phyloP scores from a whole-genome alignment of 129 eudicot genomes.

The Pseudognaphalium luteoalbum region DNA sequence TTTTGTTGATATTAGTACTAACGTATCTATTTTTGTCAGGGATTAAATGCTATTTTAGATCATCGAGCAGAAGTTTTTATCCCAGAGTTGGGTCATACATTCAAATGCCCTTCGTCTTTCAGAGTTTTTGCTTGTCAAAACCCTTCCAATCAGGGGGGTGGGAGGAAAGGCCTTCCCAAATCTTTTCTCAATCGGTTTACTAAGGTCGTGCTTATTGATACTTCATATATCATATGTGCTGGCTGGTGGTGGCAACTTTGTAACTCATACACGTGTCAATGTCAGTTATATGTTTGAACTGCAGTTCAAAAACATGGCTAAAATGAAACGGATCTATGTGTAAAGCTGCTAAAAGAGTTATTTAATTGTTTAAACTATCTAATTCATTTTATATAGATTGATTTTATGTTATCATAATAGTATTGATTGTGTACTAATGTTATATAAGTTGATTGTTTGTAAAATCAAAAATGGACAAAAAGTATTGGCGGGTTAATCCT shows the following conservation, averaged over 20 bases:
- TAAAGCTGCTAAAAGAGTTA: neutral
- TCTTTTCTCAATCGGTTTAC: constrained; percentile 98
- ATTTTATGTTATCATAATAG: neutral
- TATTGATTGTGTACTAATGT: neutral
- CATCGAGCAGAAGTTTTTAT: constrained; percentile 98
- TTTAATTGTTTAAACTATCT: neutral
- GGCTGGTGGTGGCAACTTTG: neutral
- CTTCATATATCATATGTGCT: constrained; percentile 2
- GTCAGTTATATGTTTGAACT: constrained; percentile 2
- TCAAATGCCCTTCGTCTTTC: constrained; percentile 90
- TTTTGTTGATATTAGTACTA: neutral
- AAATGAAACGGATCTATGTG: neutral
- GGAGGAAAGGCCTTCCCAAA: constrained; percentile 97
- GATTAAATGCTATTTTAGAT: constrained; percentile 88
- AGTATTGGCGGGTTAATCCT: neutral
- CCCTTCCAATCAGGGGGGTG: constrained; percentile 91
- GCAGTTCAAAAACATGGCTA: neutral
- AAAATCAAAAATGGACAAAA: neutral
- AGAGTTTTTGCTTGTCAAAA: constrained; percentile 96
- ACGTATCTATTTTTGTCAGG: constrained; percentile 45
- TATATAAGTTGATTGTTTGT: neutral
- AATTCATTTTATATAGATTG: neutral
- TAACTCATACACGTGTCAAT: neutral
- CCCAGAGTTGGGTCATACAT: constrained; percentile 84
- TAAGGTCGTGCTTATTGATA: constrained; percentile 48